These are phyloP conservation scores for Xylaria nigripes DNA, from an alignment of 495 filamentous ascomycete genomes.

Conservation along the genomic window DNA sequence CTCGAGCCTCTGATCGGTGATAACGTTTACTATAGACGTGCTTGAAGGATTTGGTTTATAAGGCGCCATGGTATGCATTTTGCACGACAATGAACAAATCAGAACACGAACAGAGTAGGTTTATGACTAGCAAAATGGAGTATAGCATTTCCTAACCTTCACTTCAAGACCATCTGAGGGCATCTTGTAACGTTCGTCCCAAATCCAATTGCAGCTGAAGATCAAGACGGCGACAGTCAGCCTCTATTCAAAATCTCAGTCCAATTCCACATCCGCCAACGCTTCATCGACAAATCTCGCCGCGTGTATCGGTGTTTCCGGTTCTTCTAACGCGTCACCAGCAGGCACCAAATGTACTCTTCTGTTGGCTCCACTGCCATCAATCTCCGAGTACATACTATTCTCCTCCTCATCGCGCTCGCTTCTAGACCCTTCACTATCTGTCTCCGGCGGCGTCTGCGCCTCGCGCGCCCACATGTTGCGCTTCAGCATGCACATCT, in stretches of 20 bases:
- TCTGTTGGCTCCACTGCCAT: conserved; percentile 15
- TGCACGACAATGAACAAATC: too few relatives aligned
- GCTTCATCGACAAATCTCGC: conserved; percentile 33
- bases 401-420: conserved; percentile 28
- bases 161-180: background rate
- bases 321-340: too few relatives aligned
- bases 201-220: background rate
- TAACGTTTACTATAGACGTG: background rate
- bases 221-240: background rate
- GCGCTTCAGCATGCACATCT: conserved; percentile 53
- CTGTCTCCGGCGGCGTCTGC: conserved; percentile 40
- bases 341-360: conserved; percentile 5
- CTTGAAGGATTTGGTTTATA: background rate
- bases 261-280: conserved; percentile 37
- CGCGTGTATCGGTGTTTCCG: background rate
- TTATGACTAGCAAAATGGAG: too few relatives aligned
- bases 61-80: too few relatives aligned
- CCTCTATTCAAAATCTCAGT: conserved; percentile 19
- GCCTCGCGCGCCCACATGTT: conserved; percentile 20
- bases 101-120: too few relatives aligned
- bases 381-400: conserved; percentile 12
- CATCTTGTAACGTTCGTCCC: background rate
- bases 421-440: conserved; percentile 35
- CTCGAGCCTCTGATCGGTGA: conserved; percentile 10
- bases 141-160: too few relatives aligned